These are phyloP conservation scores for Calendula officinalis DNA, from an alignment of 129 eudicot genomes.

Conservation along the genomic window DNA sequence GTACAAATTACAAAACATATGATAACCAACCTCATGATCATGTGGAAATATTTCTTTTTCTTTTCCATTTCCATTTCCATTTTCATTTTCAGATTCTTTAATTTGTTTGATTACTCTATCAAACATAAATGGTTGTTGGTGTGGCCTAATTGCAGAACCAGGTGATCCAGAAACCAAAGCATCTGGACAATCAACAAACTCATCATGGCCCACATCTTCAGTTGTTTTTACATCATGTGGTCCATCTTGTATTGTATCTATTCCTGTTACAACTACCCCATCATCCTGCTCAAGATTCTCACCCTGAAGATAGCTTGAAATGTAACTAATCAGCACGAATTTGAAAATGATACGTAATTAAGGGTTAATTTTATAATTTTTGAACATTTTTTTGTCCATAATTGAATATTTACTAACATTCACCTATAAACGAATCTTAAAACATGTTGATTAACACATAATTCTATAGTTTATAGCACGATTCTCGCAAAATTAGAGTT, in stretches of 20 bases:
- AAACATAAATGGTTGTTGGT: constrained; percentile 38
- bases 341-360: no score
- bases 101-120: constrained; percentile 21
- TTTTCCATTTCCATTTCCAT: constrained; percentile 62
- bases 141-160: constrained; percentile 14
- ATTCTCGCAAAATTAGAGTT: no score
- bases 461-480: no score
- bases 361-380: no score
- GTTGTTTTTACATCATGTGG: constrained; percentile 40
- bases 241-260: constrained; percentile 39
- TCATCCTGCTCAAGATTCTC: constrained; percentile 46
- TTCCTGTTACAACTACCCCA: constrained; percentile 57
- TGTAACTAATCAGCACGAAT: constrained; percentile 23
- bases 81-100: constrained; percentile 47
- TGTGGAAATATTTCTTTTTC: constrained; percentile 50
- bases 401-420: no score
- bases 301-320: constrained; percentile 30
- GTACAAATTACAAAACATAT: constrained; percentile 18
- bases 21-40: constrained; percentile 56
- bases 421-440: no score
- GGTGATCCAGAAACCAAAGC: constrained; percentile 50
- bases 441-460: no score
- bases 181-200: constrained; percentile 97
- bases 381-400: no score
- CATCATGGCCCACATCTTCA: constrained; percentile 85